Evolutionary conservation across 805 yeast species (phyloP).

Genomic region (Metschnikowia shivogae): DNA sequence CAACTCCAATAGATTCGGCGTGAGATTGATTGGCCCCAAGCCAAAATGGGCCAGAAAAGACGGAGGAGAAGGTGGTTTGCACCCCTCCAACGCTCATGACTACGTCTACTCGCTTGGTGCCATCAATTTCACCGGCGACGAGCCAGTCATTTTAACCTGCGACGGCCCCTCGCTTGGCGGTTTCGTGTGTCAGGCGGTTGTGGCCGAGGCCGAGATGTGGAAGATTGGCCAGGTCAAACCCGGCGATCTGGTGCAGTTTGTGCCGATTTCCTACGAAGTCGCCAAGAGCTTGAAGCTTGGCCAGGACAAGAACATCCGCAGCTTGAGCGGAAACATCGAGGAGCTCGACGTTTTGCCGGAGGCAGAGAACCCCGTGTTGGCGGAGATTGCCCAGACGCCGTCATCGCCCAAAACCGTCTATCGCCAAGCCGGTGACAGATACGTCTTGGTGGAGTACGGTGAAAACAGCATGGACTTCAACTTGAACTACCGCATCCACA

Average conservation of each 20-base stretch:
- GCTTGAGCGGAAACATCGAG: constrained; percentile 43
- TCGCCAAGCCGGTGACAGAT: constrained; percentile 97
- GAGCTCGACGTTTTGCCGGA: constrained; percentile 19
- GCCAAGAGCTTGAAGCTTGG: constrained; percentile 61
- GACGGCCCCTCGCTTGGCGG: constrained; percentile 99
- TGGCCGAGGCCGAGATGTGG: constrained; percentile 96
- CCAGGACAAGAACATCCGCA: constrained; percentile 55
- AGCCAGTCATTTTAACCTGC: constrained; percentile 93
- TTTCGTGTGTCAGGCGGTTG: constrained; percentile 94
- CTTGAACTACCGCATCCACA: constrained; percentile 78
- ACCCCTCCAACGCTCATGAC: constrained; percentile 98
- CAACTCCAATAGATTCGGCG: constrained; percentile 96
- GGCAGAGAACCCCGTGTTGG: constrained; percentile 70
- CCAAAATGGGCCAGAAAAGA: constrained; percentile 95
- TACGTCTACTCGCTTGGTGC: constrained; percentile 96
- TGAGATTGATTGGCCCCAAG: constrained; percentile 89
- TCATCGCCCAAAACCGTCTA: constrained; percentile 71
- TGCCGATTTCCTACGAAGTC: constrained; percentile 64
- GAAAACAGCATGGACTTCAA: constrained; percentile 82
- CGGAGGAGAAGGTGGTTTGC: constrained; percentile 98
- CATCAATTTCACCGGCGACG: constrained; percentile 96
- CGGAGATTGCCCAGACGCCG: constrained; percentile 41
- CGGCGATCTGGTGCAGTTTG: constrained; percentile 79
- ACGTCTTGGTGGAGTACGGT: constrained; percentile 88
- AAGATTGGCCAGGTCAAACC: constrained; percentile 97